Evolutionary conservation across 345 rosid genomes (phyloP).

Genomic region (Eucalyptus regnans): DNA sequence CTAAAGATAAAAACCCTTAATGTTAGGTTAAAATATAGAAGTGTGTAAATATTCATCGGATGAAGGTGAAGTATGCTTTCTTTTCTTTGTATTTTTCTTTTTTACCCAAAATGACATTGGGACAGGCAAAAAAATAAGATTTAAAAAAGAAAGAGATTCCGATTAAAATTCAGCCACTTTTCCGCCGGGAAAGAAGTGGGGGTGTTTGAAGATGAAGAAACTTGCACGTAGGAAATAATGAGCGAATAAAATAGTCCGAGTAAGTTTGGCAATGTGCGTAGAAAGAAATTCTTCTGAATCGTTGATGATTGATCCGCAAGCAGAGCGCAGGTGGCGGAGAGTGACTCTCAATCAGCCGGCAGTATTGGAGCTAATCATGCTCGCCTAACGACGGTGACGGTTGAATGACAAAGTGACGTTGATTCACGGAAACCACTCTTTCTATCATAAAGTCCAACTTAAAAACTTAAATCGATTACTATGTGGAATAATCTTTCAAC

Average conservation of each 20-base stretch:
- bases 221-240: not conserved
- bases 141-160: not conserved
- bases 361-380: not conserved
- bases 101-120: not conserved
- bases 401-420: not conserved
- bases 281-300: not conserved
- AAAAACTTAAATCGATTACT: not conserved
- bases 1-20: not conserved
- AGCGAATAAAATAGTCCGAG: not conserved
- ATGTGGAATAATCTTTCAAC: not conserved
- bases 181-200: not conserved
- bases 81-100: not conserved
- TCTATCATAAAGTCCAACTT: accelerated
- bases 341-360: not conserved
- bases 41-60: not conserved
- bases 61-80: not conserved
- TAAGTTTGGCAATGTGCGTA: not conserved
- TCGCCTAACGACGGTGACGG: not conserved
- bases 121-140: not conserved
- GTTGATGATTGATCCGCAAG: not conserved
- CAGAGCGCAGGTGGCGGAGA: not conserved
- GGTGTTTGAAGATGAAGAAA: not conserved
- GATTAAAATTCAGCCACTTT: not conserved
- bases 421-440: not conserved
- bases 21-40: not conserved